phyloP scores from a whole-genome alignment of 2,329 filamentous ascomycete genomes.

The Alternaria triticina region DNA sequence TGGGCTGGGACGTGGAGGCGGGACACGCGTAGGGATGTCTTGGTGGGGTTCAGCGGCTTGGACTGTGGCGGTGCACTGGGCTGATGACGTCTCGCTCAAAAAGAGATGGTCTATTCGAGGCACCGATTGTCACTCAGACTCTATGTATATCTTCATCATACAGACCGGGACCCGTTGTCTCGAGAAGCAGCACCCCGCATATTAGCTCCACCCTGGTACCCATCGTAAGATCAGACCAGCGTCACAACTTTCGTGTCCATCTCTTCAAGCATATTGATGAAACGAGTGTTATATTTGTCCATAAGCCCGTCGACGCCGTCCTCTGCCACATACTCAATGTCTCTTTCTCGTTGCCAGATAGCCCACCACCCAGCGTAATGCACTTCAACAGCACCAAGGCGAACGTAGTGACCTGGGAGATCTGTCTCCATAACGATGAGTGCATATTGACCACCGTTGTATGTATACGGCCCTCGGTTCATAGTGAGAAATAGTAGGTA shows the following conservation, averaged over 20 bases:
- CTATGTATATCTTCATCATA: not conserved
- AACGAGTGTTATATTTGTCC: not conserved
- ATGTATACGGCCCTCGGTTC: not conserved
- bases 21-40: slow-evolving; percentile 2
- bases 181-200: not conserved
- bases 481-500: not conserved
- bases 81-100: not conserved
- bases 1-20: slow-evolving; percentile 3
- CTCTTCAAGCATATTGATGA: not conserved
- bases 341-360: not conserved
- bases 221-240: not conserved
- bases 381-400: not conserved
- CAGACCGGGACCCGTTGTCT: not conserved
- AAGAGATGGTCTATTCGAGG: not conserved
- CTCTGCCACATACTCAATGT: not conserved
- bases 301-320: not conserved
- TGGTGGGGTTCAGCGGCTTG: slow-evolving; percentile 3
- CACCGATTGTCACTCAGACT: no score
- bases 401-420: not conserved
- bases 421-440: not conserved
- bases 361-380: not conserved
- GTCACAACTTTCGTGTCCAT: not conserved
- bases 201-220: not conserved
- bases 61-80: not conserved
- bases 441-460: no score